These are phyloP conservation scores for Cyclotella distinguenda DNA, from an alignment of 108 stramenopile species.

Conservation along the genomic window DNA sequence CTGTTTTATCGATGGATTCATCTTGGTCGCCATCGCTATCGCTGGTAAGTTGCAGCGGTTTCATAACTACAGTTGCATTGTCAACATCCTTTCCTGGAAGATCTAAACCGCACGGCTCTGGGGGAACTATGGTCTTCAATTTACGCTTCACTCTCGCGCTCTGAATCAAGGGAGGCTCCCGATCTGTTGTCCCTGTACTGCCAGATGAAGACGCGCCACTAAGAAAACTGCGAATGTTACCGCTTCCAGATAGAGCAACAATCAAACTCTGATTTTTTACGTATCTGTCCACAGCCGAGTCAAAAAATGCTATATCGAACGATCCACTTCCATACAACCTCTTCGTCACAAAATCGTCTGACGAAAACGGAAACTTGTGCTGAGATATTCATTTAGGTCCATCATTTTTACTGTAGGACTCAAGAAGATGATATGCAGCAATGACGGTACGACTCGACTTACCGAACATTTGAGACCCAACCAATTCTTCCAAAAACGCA, in stretches of 20 bases:
- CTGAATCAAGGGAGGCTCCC: conserved; percentile 70
- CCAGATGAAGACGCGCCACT: not conserved
- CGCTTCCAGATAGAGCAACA: conserved; percentile 1
- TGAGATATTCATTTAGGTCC: too few species aligned
- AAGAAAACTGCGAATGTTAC: conserved; percentile 14
- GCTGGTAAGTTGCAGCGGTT: not conserved
- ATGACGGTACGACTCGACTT: not conserved
- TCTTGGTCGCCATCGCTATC: conserved; percentile 16
- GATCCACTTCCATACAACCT: conserved; percentile 81
- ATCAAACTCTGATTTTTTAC: conserved; percentile 69
- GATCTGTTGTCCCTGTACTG: not conserved
- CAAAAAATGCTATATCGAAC: conserved; percentile 82
- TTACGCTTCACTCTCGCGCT: conserved; percentile 71
- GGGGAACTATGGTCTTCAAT: conserved; percentile 84
- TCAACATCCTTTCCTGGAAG: conserved; percentile 41
- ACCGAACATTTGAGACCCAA: conserved; percentile 80
- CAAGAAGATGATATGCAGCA: too few species aligned
- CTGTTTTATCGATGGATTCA: not conserved
- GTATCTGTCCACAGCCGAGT: conserved; percentile 73
- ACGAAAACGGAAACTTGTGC: too few species aligned
- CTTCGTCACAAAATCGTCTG: conserved; percentile 78
- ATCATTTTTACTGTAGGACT: too few species aligned
- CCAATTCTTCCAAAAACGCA: conserved; percentile 69
- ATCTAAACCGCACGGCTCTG: conserved; percentile 69
- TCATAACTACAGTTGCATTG: conserved; percentile 34